phyloP scores from a whole-genome alignment of 176 grass and related monocot species.

The Aegilops bicornis region DNA sequence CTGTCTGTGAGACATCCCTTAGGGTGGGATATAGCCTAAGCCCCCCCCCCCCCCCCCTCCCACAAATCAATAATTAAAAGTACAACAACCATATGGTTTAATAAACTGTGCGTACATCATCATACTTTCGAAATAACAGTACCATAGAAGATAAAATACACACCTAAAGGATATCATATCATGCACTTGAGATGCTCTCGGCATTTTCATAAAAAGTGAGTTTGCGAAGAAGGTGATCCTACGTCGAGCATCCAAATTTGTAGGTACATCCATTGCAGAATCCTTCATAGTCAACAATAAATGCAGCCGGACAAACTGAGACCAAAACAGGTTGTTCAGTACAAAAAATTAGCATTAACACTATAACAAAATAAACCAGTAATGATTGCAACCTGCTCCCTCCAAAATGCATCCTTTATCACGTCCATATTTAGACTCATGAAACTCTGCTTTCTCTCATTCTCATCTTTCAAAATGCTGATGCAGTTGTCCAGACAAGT shows the following conservation, averaged over 20 bases:
- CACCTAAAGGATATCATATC: slow-evolving; percentile 84
- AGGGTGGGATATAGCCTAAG: neutral
- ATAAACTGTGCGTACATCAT: neutral
- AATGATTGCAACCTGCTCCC: slow-evolving; percentile 56
- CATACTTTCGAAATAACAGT: slow-evolving; percentile 16
- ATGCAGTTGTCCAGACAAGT: slow-evolving; percentile 24
- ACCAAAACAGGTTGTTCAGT: slow-evolving; percentile 28
- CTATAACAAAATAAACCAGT: neutral
- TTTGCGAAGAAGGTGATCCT: slow-evolving; percentile 81
- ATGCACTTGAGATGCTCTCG: slow-evolving; percentile 52
- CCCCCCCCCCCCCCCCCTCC: no score
- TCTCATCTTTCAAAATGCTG: slow-evolving; percentile 49
- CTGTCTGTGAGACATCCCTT: neutral
- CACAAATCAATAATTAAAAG: neutral
- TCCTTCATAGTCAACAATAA: slow-evolving; percentile 69
- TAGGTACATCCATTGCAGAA: slow-evolving; percentile 68
- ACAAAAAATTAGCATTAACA: slow-evolving; percentile 13
- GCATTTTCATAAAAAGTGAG: slow-evolving; percentile 82
- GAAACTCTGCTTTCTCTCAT: slow-evolving; percentile 48
- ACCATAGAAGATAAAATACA: slow-evolving; percentile 14
- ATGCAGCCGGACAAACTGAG: slow-evolving; percentile 58
- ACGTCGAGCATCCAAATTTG: slow-evolving; percentile 82
- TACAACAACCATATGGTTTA: neutral
- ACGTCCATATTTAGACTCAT: slow-evolving; percentile 39
- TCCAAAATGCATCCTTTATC: slow-evolving; percentile 39